A percentile compares a stretch with the other conserved stretches of the same genome.
These are phyloP conservation scores for Planoprotostelium fungivorum DNA, from an alignment of 78 protist genomes.

Conservation along the genomic window DNA sequence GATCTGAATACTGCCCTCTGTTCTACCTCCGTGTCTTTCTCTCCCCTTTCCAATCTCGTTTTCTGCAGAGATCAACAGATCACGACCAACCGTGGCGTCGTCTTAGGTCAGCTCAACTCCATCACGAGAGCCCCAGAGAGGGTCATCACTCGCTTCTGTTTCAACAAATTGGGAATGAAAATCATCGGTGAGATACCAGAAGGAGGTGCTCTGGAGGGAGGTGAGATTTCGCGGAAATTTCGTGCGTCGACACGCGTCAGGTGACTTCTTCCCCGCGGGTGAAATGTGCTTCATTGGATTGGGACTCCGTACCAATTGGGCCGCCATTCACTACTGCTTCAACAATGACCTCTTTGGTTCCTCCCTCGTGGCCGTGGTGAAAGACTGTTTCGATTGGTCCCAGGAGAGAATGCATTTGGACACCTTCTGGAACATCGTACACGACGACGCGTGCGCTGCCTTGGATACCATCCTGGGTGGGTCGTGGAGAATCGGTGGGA, in stretches of 20 bases:
- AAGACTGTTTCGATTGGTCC: constrained; percentile 74
- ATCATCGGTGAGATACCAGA: constrained; percentile 74
- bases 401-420: constrained; percentile 93
- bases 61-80: constrained; percentile 89
- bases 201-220: constrained; percentile 68
- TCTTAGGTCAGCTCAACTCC: constrained; percentile 69
- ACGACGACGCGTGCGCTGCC: constrained; percentile 8
- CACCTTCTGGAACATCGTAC: constrained; percentile 68
- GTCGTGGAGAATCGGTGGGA: neutral
- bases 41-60: constrained; percentile 59
- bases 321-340: constrained; percentile 73
- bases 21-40: neutral
- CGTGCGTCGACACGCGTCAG: neutral
- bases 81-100: constrained; percentile 73
- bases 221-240: constrained; percentile 11
- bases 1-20: neutral
- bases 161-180: constrained; percentile 69
- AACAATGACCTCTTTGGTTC: constrained; percentile 76
- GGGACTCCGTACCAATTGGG: constrained; percentile 76
- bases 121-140: constrained; percentile 73
- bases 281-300: constrained; percentile 81
- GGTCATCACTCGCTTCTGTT: constrained; percentile 72
- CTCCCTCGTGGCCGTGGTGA: constrained; percentile 77
- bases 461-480: neutral
- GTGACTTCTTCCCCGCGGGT: constrained; percentile 78